Evolutionary conservation across 805 yeast genomes (phyloP).

Genomic region (Wickerhamomyces rabaulensis): DNA sequence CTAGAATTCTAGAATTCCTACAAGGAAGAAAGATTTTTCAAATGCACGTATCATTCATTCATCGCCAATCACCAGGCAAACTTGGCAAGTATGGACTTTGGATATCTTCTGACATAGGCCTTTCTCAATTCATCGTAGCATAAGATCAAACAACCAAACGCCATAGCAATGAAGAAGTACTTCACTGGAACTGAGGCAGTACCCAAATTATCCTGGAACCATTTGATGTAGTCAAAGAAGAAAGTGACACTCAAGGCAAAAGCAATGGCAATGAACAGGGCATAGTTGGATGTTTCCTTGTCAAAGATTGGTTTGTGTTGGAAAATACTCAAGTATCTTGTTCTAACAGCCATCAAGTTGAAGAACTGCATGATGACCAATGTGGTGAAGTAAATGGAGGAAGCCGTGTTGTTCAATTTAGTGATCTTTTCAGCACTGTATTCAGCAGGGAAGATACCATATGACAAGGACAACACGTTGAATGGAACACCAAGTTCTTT

Average conservation of each 20-base stretch:
- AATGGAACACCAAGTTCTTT: constrained; percentile 32
- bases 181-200: constrained; percentile 38
- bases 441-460: constrained; percentile 26
- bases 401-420: constrained; percentile 27
- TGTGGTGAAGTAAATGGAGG: constrained; percentile 41
- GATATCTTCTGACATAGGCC: constrained; percentile 30
- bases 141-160: constrained; percentile 37
- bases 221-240: constrained; percentile 38
- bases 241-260: constrained; percentile 35
- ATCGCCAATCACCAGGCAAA: constrained; percentile 39
- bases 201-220: constrained; percentile 31
- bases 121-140: constrained; percentile 40
- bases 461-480: constrained; percentile 29
- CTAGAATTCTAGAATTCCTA: too few species aligned
- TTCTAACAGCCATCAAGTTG: constrained; percentile 39
- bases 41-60: too few species aligned
- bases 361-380: constrained; percentile 44
- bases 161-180: constrained; percentile 40
- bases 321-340: constrained; percentile 36
- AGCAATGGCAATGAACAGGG: constrained; percentile 29
- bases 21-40: too few species aligned
- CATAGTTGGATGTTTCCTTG: constrained; percentile 18
- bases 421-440: constrained; percentile 21
- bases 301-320: constrained; percentile 35
- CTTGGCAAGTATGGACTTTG: constrained; percentile 32